Evolutionary conservation across 345 rosid genomes (phyloP).

Genomic region (Melastoma malabathricum): DNA sequence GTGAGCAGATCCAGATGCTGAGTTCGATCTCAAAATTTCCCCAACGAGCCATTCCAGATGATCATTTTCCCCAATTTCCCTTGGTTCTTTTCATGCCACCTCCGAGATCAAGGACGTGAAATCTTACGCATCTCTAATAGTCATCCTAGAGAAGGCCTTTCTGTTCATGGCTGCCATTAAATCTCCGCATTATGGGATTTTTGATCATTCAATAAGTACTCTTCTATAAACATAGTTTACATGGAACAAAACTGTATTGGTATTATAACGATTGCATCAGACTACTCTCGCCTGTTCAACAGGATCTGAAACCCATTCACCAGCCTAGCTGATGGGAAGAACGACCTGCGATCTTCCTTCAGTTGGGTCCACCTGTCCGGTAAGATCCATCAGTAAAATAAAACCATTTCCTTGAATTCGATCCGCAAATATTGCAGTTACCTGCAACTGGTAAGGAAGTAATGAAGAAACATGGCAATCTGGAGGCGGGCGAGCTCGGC

Average conservation of each 20-base stretch:
- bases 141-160: too few relatives aligned
- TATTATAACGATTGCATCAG: not conserved
- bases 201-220: not conserved
- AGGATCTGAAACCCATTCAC: slow-evolving; percentile 68
- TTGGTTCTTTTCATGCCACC: too few relatives aligned
- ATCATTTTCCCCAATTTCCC: not conserved
- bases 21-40: not conserved
- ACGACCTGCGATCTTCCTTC: slow-evolving; percentile 57
- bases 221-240: not conserved
- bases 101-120: too few relatives aligned
- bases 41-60: not conserved
- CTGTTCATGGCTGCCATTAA: too few relatives aligned
- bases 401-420: not conserved
- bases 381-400: not conserved
- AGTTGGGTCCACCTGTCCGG: slow-evolving; percentile 54
- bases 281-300: slow-evolving; percentile 14
- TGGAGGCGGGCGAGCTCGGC: slow-evolving; percentile 88
- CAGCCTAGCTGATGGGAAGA: slow-evolving; percentile 78
- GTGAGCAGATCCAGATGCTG: slow-evolving; percentile 16
- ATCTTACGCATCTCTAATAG: too few relatives aligned
- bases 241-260: not conserved
- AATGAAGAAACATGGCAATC: slow-evolving; percentile 67
- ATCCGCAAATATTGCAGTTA: not conserved
- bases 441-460: slow-evolving; percentile 50
- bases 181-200: not conserved